These are phyloP conservation scores for Hypoxylon trugodes DNA, from an alignment of 495 filamentous ascomycete species.

Conservation along the genomic window DNA sequence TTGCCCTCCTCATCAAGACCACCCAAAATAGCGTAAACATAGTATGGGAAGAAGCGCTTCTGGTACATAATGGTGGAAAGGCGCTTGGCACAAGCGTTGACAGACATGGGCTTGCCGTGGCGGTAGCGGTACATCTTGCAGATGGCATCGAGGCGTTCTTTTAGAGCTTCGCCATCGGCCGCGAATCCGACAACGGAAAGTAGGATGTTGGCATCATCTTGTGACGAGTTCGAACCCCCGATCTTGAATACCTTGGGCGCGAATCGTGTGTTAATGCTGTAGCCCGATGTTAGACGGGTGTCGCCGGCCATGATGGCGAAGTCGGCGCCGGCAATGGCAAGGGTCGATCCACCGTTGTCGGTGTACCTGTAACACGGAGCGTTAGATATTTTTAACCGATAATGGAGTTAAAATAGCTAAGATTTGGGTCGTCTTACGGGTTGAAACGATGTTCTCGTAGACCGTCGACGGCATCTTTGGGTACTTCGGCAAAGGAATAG, in stretches of 20 bases:
- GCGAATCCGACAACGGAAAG: constrained; percentile 95
- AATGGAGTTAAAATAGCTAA: constrained; percentile 4
- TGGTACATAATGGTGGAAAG: constrained; percentile 93
- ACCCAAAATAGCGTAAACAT: constrained; percentile 90
- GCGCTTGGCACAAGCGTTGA: constrained; percentile 91
- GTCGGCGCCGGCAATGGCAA: constrained; percentile 91
- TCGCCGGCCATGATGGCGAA: constrained; percentile 97
- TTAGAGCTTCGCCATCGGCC: constrained; percentile 88
- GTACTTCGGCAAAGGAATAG: constrained; percentile 65
- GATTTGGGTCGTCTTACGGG: constrained; percentile 67
- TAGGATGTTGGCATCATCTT: constrained; percentile 82
- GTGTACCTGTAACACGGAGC: constrained; percentile 74
- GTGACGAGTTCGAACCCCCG: constrained; percentile 84
- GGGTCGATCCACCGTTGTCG: constrained; percentile 95
- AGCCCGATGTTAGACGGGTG: constrained; percentile 91
- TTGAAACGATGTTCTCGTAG: constrained; percentile 85
- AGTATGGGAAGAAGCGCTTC: constrained; percentile 99
- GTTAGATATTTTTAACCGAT: constrained; percentile 13
- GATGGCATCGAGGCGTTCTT: constrained; percentile 86
- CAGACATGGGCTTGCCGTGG: constrained; percentile 90
- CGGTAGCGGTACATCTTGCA: constrained; percentile 98
- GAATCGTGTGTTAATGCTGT: constrained; percentile 97
- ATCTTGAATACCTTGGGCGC: constrained; percentile 96
- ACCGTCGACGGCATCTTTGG: constrained; percentile 55
- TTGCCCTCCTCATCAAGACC: constrained; percentile 95